Evolutionary conservation across 1,284 basidiomycete species (phyloP).

Genomic region (Leccinum variabile): DNA sequence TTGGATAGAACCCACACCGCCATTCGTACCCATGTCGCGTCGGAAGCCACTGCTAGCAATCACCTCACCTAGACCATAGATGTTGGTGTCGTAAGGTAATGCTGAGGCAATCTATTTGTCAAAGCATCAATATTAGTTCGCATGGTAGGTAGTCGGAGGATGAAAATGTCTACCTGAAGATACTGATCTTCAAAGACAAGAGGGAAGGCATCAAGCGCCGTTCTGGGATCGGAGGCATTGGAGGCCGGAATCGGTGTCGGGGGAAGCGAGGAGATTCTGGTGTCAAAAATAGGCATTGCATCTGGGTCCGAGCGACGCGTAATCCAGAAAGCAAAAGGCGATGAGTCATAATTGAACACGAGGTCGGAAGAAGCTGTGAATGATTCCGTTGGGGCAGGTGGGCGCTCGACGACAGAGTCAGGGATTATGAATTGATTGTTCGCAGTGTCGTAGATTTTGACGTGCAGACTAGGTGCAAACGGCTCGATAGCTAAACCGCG

Average conservation of each 20-base stretch:
- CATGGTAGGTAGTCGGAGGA: neutral
- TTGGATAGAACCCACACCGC: conserved; percentile 60
- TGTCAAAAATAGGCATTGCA: conserved; percentile 70
- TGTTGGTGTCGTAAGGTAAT: conserved; percentile 64
- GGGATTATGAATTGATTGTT: conserved; percentile 71
- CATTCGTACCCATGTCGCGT: conserved; percentile 54
- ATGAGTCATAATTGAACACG: conserved; percentile 64
- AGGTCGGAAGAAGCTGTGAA: conserved; percentile 51
- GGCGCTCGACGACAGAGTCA: conserved; percentile 52
- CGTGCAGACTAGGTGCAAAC: conserved; percentile 54
- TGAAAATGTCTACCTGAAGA: conserved; percentile 42
- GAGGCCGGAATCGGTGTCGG: conserved; percentile 52
- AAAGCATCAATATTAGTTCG: neutral
- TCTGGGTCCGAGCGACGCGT: conserved; percentile 60
- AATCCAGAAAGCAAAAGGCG: conserved; percentile 80
- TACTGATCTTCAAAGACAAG: conserved; percentile 80
- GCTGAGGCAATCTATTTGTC: conserved; percentile 56
- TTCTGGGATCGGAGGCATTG: conserved; percentile 46
- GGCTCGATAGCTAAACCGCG: neutral
- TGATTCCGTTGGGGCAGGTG: conserved; percentile 38
- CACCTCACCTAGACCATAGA: conserved; percentile 81
- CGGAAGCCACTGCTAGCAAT: conserved; percentile 67
- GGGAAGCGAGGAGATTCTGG: conserved; percentile 57
- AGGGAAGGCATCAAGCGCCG: conserved; percentile 56
- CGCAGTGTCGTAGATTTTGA: conserved; percentile 72